Evolutionary conservation across 2,329 filamentous ascomycete genomes (phyloP).

Genomic region (Exophiala viscosa): DNA sequence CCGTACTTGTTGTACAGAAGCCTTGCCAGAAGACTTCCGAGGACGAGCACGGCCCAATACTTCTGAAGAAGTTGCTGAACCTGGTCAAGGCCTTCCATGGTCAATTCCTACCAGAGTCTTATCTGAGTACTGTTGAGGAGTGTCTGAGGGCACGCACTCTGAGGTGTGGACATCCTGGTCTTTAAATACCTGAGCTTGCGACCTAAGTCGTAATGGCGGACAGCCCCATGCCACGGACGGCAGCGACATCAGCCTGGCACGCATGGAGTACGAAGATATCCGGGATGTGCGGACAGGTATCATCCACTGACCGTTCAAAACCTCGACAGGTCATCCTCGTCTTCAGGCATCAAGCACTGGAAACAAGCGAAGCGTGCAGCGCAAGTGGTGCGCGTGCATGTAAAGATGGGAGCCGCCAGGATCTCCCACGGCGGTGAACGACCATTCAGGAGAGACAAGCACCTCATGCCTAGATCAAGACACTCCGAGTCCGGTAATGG

Average conservation of each 20-base stretch:
- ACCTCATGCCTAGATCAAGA: background rate
- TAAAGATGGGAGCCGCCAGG: background rate
- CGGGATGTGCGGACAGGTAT: too few species aligned
- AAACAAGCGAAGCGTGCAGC: too few species aligned
- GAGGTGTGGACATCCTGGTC: too few species aligned
- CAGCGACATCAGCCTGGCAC: too few species aligned
- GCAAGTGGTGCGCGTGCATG: too few species aligned
- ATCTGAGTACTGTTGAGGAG: background rate
- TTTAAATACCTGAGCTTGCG: too few species aligned
- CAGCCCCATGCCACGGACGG: too few species aligned
- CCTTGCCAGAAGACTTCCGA: constrained; percentile 10
- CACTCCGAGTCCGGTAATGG: background rate
- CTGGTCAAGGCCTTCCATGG: constrained; percentile 4
- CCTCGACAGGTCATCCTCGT: too few species aligned
- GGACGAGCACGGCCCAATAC: constrained; percentile 13
- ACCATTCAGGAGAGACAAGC: background rate
- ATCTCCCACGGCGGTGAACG: background rate
- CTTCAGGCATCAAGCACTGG: too few species aligned
- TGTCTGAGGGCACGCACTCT: background rate
- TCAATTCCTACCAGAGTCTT: background rate
- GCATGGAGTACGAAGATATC: too few species aligned
- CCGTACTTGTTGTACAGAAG: constrained; percentile 25
- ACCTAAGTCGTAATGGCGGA: too few species aligned
- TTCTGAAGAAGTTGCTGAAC: background rate
- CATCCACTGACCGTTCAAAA: too few species aligned